Evolutionary conservation across 2,329 filamentous ascomycete species (phyloP).

Genomic region (Phaeoacremonium minimum): DNA sequence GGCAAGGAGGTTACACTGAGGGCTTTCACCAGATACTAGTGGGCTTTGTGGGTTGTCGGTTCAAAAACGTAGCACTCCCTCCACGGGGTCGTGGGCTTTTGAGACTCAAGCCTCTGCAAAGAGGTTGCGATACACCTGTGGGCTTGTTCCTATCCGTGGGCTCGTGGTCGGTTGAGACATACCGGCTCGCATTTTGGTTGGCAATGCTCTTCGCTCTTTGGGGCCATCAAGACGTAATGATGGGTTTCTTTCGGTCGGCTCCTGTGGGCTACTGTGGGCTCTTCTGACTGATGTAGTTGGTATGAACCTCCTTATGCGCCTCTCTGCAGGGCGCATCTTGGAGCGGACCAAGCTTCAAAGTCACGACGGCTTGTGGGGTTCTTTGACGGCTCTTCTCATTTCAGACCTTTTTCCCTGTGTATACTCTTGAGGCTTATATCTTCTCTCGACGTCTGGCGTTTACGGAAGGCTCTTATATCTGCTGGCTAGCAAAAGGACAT

Average conservation of each 20-base stretch:
- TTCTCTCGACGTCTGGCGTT: too few species aligned
- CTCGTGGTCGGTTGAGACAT: conserved; percentile 14
- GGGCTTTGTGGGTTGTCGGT: conserved; percentile 56
- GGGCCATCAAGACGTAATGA: conserved; percentile 11
- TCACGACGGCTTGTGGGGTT: conserved; percentile 13
- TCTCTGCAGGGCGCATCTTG: conserved; percentile 6
- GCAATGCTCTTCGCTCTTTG: conserved; percentile 23
- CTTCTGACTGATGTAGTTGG: conserved; percentile 10
- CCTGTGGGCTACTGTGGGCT: conserved; percentile 17
- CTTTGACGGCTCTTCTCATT: conserved; percentile 10
- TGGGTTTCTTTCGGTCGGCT: conserved; percentile 15
- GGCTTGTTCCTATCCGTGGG: conserved; percentile 35
- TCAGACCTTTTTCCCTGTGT: too few species aligned
- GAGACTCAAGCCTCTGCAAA: conserved; percentile 31
- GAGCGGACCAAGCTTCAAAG: conserved; percentile 10
- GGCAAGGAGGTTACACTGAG: too few species aligned
- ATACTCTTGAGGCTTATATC: too few species aligned
- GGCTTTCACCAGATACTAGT: conserved; percentile 41
- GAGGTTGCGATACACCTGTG: conserved; percentile 51
- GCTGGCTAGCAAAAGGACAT: conserved; percentile 14
- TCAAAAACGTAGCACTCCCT: conserved; percentile 37
- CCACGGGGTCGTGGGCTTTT: conserved; percentile 36
- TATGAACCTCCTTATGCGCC: conserved; percentile 10
- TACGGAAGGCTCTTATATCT: conserved; percentile 5
- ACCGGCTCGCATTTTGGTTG: too few species aligned